These are phyloP conservation scores for Podospora anserina DNA, from an alignment of 495 filamentous ascomycete species.

Conservation along the genomic window DNA sequence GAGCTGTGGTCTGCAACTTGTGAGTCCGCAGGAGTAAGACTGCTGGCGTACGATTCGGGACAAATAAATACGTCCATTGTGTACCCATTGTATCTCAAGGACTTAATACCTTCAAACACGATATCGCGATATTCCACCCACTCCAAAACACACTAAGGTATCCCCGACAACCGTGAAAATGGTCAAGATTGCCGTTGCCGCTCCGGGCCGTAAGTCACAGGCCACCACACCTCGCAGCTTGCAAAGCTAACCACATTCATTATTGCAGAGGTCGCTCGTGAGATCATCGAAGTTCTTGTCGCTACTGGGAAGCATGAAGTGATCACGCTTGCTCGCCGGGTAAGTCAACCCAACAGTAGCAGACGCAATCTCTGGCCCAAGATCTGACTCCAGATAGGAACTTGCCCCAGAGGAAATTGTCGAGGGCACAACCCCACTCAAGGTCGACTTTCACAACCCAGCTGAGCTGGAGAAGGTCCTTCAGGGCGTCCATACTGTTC, in stretches of 20 bases:
- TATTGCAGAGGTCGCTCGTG: constrained; percentile 47
- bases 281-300: constrained; percentile 54
- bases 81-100: neutral
- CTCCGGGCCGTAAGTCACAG: constrained; percentile 46
- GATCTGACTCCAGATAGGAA: constrained; percentile 9
- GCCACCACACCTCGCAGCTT: too few relatives aligned
- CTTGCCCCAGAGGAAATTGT: constrained; percentile 11
- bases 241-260: neutral
- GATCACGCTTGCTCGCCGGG: constrained; percentile 43
- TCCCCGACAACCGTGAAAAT: constrained; percentile 29
- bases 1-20: neutral
- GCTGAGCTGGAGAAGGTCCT: constrained; percentile 38
- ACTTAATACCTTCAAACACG: neutral
- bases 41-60: neutral
- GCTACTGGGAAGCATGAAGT: constrained; percentile 53
- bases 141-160: too few relatives aligned
- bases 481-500: constrained; percentile 50
- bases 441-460: constrained; percentile 45
- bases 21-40: neutral
- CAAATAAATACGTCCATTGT: neutral
- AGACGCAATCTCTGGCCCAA: neutral
- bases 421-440: constrained; percentile 36
- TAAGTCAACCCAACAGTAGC: neutral
- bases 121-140: neutral
- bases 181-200: constrained; percentile 56